phyloP scores from a whole-genome alignment of 176 grass and related monocot genomes.

The Avena insularis region DNA sequence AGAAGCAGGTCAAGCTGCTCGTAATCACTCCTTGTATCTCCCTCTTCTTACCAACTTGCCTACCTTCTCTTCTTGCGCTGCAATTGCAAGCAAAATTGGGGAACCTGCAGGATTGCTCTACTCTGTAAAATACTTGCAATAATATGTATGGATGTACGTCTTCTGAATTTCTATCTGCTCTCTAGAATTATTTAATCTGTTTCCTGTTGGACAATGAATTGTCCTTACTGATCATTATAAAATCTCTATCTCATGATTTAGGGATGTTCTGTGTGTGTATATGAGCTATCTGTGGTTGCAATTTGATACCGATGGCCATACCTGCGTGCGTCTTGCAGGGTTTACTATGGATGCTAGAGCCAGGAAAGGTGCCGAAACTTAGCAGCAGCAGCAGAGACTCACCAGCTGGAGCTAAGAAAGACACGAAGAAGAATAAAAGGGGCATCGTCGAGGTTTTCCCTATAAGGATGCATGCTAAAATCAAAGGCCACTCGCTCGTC shows the following conservation, averaged over 20 bases:
- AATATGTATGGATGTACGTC: too few relatives aligned
- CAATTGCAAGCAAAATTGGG: not conserved
- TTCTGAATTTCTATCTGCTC: too few relatives aligned
- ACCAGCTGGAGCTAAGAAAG: constrained; percentile 42
- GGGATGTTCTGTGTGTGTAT: not conserved
- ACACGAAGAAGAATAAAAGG: constrained; percentile 28
- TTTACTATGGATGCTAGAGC: constrained; percentile 73
- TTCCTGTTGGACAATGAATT: not conserved
- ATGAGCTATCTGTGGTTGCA: not conserved
- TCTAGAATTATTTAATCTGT: too few relatives aligned
- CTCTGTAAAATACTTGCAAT: not conserved
- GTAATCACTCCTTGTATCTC: not conserved
- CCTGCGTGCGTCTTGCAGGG: constrained; percentile 46
- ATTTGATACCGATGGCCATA: not conserved
- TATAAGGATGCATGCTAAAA: constrained; percentile 62
- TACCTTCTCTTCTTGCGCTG: not conserved
- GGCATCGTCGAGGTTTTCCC: constrained; percentile 66
- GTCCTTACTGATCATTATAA: not conserved
- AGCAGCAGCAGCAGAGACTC: constrained; percentile 2
- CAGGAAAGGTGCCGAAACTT: constrained; percentile 67
- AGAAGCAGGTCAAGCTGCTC: constrained; percentile 9
- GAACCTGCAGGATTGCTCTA: not conserved
- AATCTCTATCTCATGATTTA: not conserved
- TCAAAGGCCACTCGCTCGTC: constrained; percentile 60
- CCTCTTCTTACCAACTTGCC: not conserved